A percentile compares a stretch with the other conserved stretches of the same genome.
These are phyloP conservation scores for Trichosporon sp. DNA, from an alignment of 1,284 basidiomycete genomes.

Conservation along the genomic window DNA sequence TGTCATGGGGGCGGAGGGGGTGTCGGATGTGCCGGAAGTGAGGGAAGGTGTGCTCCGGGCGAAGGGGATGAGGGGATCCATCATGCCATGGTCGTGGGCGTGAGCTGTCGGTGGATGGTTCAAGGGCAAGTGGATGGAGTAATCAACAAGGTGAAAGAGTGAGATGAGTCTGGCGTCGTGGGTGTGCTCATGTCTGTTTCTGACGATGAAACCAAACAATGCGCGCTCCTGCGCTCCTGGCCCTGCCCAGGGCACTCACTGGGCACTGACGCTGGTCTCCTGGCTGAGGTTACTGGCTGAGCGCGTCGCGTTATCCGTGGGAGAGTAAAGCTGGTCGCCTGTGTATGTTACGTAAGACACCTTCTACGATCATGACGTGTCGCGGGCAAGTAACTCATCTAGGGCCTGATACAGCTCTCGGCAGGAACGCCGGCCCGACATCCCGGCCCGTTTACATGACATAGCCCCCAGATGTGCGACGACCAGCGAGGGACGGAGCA, in stretches of 20 bases:
- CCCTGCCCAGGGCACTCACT: background rate
- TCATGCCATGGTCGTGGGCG: constrained; percentile 3
- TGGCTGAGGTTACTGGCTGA: background rate
- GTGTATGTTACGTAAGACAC: background rate
- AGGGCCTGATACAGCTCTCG: background rate
- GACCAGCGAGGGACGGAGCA: background rate
- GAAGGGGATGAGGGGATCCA: constrained; percentile 20
- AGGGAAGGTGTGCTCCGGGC: constrained; percentile 24
- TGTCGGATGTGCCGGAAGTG: constrained; percentile 22
- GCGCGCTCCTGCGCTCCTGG: constrained; percentile 14
- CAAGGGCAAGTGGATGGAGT: background rate
- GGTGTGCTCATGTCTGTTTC: background rate
- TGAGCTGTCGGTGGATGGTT: constrained; percentile 10
- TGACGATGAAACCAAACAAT: constrained; percentile 19
- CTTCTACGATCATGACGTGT: background rate
- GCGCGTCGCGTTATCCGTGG: constrained; percentile 19
- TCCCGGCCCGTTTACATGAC: background rate
- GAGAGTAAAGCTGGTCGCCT: constrained; percentile 5
- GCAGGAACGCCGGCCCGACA: constrained; percentile 17
- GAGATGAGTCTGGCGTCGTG: constrained; percentile 2
- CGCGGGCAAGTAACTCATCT: background rate
- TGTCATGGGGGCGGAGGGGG: constrained; percentile 27
- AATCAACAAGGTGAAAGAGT: background rate
- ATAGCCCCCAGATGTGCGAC: background rate
- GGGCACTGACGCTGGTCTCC: too few relatives aligned